A percentile compares a stretch with the other conserved stretches of the same genome.
Conservation (phyloP, 164 flowering plant genomes). For the Piper longum region DNA sequence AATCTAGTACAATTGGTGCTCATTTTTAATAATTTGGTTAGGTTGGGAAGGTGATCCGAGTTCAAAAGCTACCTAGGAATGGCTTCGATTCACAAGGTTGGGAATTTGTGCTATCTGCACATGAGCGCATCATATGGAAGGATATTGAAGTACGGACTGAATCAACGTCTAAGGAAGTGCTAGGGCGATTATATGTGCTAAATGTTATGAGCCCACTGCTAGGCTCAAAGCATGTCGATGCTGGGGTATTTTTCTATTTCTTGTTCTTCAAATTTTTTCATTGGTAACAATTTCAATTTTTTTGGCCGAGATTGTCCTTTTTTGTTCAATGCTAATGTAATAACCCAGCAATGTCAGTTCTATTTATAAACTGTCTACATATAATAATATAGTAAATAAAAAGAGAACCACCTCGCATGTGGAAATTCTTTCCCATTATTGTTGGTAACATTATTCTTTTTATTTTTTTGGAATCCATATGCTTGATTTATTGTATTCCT, state of each 20-base stretch:
- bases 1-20: not conserved
- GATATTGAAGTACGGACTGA: slow-evolving; percentile 24
- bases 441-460: too few relatives aligned
- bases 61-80: slow-evolving; percentile 39
- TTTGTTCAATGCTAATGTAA: not conserved
- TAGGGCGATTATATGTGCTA: slow-evolving; percentile 37
- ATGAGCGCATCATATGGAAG: slow-evolving; percentile 58
- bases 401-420: too few relatives aligned
- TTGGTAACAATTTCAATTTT: not conserved
- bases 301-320: too few relatives aligned
- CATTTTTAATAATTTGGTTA: slow-evolving; percentile 8
- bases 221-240: slow-evolving; percentile 56
- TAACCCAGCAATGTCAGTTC: too few relatives aligned
- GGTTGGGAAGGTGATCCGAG: slow-evolving; percentile 76
- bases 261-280: too few relatives aligned
- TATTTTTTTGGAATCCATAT: too few relatives aligned
- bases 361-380: too few relatives aligned
- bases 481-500: not conserved
- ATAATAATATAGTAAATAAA: too few relatives aligned
- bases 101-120: slow-evolving; percentile 22
- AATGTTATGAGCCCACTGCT: slow-evolving; percentile 60
- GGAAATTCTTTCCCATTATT: too few relatives aligned
- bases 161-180: slow-evolving; percentile 38
- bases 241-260: slow-evolving; percentile 42
- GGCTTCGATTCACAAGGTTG: slow-evolving; percentile 11